A percentile compares a stretch with the other conserved stretches of the same genome.
Evolutionary conservation across 139 green algal species (phyloP).

Genomic region (Pseudopediastrum boryanum): DNA sequence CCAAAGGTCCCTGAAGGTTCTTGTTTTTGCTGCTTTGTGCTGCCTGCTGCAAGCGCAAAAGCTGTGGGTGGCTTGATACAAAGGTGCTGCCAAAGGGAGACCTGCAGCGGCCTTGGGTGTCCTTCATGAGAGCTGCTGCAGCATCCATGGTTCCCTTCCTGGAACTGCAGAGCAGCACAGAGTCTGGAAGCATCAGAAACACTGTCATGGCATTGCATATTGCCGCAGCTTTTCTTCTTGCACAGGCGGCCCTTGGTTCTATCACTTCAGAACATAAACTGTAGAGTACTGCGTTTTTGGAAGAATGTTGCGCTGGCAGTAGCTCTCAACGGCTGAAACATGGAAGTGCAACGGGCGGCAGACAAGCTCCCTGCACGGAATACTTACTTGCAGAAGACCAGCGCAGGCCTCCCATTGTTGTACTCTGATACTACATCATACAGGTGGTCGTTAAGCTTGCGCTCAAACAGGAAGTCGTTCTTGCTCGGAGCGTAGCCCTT

Average conservation of each 20-base stretch:
- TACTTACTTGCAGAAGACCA: slow-evolving; percentile 91
- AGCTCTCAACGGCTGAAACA: too few relatives aligned
- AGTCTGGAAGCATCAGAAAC: not conserved
- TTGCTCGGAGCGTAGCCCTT: slow-evolving; percentile 72
- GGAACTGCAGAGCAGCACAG: slow-evolving; percentile 55
- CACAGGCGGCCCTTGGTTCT: too few relatives aligned
- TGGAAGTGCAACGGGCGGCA: too few relatives aligned
- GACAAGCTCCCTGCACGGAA: not conserved
- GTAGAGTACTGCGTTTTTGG: too few relatives aligned
- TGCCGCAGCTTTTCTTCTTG: too few relatives aligned
- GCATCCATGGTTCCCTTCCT: slow-evolving; percentile 81
- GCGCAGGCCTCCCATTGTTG: slow-evolving; percentile 74
- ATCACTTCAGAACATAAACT: too few relatives aligned
- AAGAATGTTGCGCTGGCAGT: too few relatives aligned
- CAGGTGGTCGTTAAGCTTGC: slow-evolving; percentile 77
- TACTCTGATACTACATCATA: slow-evolving; percentile 70
- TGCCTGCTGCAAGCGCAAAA: slow-evolving; percentile 47
- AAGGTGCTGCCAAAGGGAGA: slow-evolving; percentile 46
- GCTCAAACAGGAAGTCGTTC: slow-evolving; percentile 89
- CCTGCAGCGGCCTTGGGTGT: slow-evolving; percentile 28
- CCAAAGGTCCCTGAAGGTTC: slow-evolving; percentile 51
- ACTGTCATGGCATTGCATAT: not conserved
- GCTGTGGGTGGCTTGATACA: slow-evolving; percentile 50
- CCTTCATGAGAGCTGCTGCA: slow-evolving; percentile 60
- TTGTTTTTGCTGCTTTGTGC: slow-evolving; percentile 35